These are phyloP conservation scores for Termitomyces heimii DNA, from an alignment of 768 basidiomycete species.

Conservation along the genomic window DNA sequence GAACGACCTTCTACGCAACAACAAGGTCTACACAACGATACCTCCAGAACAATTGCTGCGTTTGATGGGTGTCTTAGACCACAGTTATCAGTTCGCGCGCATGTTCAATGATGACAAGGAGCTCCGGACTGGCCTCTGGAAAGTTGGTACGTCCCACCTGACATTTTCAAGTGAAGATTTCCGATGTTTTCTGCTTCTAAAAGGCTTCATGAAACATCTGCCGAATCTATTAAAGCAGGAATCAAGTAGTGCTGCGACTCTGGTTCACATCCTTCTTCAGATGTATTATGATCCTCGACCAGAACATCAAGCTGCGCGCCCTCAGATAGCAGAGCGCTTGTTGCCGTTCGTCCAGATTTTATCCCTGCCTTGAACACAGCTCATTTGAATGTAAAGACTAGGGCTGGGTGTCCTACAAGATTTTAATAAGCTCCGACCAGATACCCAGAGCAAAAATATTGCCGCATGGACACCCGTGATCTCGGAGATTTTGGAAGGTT, in stretches of 20 bases:
- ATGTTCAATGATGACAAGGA: conserved; percentile 99
- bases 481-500: conserved; percentile 89
- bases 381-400: conserved; percentile 44
- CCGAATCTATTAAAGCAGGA: conserved; percentile 98
- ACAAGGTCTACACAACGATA: conserved; percentile 87
- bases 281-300: conserved; percentile 94
- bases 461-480: conserved; percentile 98
- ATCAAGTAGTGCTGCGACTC: conserved; percentile 91
- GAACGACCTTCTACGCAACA: conserved; percentile 89
- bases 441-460: conserved; percentile 93
- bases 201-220: conserved; percentile 99
- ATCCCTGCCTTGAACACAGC: neutral
- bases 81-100: conserved; percentile 96
- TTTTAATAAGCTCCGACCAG: conserved; percentile 83
- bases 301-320: conserved; percentile 79
- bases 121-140: conserved; percentile 93
- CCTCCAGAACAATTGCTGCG: conserved; percentile 91
- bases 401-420: conserved; percentile 85
- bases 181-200: neutral
- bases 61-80: conserved; percentile 93
- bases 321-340: conserved; percentile 71
- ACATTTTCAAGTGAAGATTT: neutral
- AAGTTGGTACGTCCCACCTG: conserved; percentile 79
- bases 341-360: conserved; percentile 48
- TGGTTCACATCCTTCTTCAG: conserved; percentile 84